A percentile compares a stretch with the other conserved stretches of the same genome.
These are phyloP conservation scores for Termitomyces sp. DNA, from an alignment of 768 basidiomycete genomes.

Conservation along the genomic window DNA sequence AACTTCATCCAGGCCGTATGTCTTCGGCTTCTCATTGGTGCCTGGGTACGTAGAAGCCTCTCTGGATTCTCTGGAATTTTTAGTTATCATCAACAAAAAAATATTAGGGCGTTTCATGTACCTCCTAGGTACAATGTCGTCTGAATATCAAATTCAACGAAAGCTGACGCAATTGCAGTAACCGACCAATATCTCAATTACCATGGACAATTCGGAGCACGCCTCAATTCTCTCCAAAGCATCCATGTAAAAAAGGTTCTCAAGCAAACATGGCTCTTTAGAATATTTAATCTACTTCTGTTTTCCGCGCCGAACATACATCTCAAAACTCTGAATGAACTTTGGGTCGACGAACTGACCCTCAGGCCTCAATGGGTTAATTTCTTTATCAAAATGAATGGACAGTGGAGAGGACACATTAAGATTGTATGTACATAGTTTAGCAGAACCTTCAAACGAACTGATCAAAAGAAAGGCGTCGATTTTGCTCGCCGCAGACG, in stretches of 20 bases:
- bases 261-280: constrained; percentile 30
- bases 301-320: constrained; percentile 45
- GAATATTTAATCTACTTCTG: constrained; percentile 33
- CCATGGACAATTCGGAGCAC: constrained; percentile 40
- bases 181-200: constrained; percentile 35
- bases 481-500: constrained; percentile 45
- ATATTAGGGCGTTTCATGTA: constrained; percentile 17
- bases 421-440: constrained; percentile 34
- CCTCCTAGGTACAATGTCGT: constrained; percentile 3
- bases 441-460: constrained; percentile 10
- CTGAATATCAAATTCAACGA: neutral
- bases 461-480: constrained; percentile 37
- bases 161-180: neutral
- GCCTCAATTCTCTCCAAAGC: constrained; percentile 33
- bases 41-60: neutral
- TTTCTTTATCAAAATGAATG: constrained; percentile 34
- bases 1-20: neutral
- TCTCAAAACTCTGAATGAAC: constrained; percentile 34
- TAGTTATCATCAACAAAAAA: neutral
- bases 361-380: constrained; percentile 34
- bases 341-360: constrained; percentile 46
- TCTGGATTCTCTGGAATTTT: neutral
- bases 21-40: constrained; percentile 5
- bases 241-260: constrained; percentile 21
- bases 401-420: constrained; percentile 40